These are phyloP conservation scores for Acanthamoeba lenticulata DNA, from an alignment of 208 protist species.

Conservation along the genomic window DNA sequence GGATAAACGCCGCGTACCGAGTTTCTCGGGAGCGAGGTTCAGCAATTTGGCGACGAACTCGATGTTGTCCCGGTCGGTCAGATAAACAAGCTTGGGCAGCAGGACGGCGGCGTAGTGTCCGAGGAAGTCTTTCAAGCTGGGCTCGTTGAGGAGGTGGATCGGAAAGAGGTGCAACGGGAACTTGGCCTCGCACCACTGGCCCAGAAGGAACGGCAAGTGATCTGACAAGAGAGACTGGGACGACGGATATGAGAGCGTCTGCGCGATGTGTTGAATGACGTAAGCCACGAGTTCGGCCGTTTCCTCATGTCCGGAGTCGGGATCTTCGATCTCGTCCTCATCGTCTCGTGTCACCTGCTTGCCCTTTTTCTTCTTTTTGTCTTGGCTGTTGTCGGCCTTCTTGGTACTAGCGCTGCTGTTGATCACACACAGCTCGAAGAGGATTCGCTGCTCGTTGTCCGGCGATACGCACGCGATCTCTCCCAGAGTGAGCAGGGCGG, in stretches of 20 bases:
- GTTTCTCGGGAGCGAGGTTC: conserved; percentile 8
- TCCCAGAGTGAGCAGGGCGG: conserved; percentile 52
- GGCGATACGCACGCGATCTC: conserved; percentile 46
- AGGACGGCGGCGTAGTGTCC: background rate
- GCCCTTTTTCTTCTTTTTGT: background rate
- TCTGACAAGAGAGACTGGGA: background rate
- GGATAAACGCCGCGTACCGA: too few species aligned
- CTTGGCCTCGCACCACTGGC: conserved; percentile 44
- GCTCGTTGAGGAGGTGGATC: conserved; percentile 21
- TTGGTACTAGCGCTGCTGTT: background rate
- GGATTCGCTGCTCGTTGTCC: conserved; percentile 55
- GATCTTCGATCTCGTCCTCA: background rate
- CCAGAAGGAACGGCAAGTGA: conserved; percentile 57
- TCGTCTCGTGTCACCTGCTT: background rate
- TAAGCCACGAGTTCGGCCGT: conserved; percentile 13
- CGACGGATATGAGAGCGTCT: conserved; percentile 8
- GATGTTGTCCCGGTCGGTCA: conserved; percentile 44
- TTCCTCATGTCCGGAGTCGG: background rate
- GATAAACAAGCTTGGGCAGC: conserved; percentile 65
- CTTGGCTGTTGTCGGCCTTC: background rate
- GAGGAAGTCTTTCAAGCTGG: conserved; percentile 56
- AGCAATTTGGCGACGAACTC: background rate
- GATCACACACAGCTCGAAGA: conserved; percentile 62
- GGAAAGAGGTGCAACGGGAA: conserved; percentile 30
- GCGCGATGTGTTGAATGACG: conserved; percentile 59